Evolutionary conservation across 176 grass and related monocot genomes (phyloP), one percentile per base, ranked within the genome.

Genomic region (Aegilops bicornis): DNA sequence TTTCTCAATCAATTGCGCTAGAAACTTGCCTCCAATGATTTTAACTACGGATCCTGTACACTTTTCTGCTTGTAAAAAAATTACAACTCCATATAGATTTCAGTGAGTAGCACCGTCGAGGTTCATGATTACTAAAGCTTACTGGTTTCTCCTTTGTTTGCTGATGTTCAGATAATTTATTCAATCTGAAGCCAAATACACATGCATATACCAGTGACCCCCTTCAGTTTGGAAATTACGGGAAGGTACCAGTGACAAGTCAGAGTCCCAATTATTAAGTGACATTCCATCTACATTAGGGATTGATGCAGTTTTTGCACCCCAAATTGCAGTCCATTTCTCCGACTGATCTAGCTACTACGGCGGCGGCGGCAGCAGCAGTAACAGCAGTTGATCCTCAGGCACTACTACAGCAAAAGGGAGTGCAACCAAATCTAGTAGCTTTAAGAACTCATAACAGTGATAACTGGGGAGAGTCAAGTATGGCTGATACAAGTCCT

Each of bases 401-500:
- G 56, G 33, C 62, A 29, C 73, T 89, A 29, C 37, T 71, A 63
- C 91, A 83, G 8, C 86, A 95, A 66, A 84, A 72, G 4, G 87
- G 69, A 79, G 67, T 25, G 33, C 90, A 88, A 54, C 71, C 74
- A 69, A 90, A 84, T 93, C 45, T 90, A 58, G 93, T 86, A 60
- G 36, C 86, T 84, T 66, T 89, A 62, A 64, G 85, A 76, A 83
- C 80, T 79, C 81, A 84, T 76, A 92, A 98, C 85, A 67, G 88
- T 24, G 85, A 91, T 73, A 94, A 95, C 79, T 95, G 91, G 93
- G 95, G 74, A 75, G 91, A 95, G 40, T 84, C 93, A 64, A 85
- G 79, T 76, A 95, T 98, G 88, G 93, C 80, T 47, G 89, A 83
- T 85, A 73, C 79, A 43, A 98, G 95, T 61, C 93, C 93, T 77